Evolutionary conservation across 202 grass and related monocot species (phyloP).

Genomic region (Setaria italica): DNA sequence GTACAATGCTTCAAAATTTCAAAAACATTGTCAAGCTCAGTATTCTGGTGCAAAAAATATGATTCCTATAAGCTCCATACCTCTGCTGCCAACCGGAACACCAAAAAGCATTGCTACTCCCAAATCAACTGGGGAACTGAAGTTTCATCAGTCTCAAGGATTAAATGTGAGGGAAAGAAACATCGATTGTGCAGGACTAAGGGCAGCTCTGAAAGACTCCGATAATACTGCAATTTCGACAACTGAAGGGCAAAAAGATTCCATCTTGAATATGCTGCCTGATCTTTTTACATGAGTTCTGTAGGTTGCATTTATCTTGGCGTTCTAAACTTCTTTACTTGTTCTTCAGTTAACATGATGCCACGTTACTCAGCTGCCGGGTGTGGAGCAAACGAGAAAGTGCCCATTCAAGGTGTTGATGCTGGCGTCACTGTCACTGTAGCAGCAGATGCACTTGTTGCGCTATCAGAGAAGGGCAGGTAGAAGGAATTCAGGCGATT

Average conservation of each 20-base stretch:
- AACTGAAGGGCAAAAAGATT: neutral
- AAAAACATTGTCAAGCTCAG: neutral
- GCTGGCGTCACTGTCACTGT: neutral
- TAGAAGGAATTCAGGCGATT: neutral
- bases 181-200: neutral
- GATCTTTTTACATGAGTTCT: neutral
- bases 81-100: neutral
- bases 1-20: constrained; percentile 10
- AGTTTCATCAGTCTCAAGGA: neutral
- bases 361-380: neutral
- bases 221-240: neutral
- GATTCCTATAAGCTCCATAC: constrained; percentile 17
- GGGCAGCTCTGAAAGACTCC: neutral
- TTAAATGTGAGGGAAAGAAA: neutral
- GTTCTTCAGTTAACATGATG: constrained; percentile 2
- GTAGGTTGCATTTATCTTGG: neutral
- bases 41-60: constrained; percentile 2
- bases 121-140: neutral
- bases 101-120: neutral
- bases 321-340: neutral
- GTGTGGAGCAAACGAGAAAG: neutral
- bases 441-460: neutral
- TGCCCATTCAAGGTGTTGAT: neutral
- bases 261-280: neutral
- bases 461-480: neutral